Evolutionary conservation across 768 basidiomycete genomes (phyloP), one percentile per base, ranked within the genome.

Genomic region (Russula foetens): DNA sequence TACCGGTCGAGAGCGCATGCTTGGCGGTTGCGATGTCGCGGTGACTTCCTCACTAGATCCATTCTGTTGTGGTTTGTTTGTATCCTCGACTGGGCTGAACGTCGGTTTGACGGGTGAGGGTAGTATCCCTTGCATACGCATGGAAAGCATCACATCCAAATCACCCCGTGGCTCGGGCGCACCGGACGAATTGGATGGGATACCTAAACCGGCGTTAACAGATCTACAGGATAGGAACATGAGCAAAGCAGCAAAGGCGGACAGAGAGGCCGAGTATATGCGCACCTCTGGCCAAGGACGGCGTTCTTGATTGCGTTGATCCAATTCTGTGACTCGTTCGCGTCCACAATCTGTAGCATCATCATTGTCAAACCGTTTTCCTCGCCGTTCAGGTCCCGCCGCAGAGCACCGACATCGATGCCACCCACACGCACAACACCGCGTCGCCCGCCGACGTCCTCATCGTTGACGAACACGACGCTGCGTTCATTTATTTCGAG

Each of bases 131-230:
- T 88, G 86, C 33, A 82, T 77, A 50, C 84, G 84, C 77, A 91
- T 88, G 31, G 86, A 85, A 38, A 91, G 77, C 81, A 90, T 87
- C 49, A 90, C 89, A 69, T 91, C 89, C 75, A 91, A 81, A 68
- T 91, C 89, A 7, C 89, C 89, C 48, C 84, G 78, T 23, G 87
- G 88, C 62, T 89, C 89, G 28, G 79, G 73, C 17, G 74, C 75
- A 23, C 76, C 74, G 3, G 74, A 66, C 23, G 73, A 72, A 43
- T 73, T 73, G 0, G 77, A 69, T 28, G 81, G 72, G 24, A 76
- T 71, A 35, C 81, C 80, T 14, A 90, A 71, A 17, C 88, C 88
- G 9, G 84, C 86, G 23, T 86, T 84, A 28, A 86, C 73, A 41
- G 86, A 83, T 66, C 88, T 90, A 60, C 2, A 54, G n/a, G 59